Conservation (phyloP, 1,139 yeast species). For the Geotrichum cucujoidarum region DNA sequence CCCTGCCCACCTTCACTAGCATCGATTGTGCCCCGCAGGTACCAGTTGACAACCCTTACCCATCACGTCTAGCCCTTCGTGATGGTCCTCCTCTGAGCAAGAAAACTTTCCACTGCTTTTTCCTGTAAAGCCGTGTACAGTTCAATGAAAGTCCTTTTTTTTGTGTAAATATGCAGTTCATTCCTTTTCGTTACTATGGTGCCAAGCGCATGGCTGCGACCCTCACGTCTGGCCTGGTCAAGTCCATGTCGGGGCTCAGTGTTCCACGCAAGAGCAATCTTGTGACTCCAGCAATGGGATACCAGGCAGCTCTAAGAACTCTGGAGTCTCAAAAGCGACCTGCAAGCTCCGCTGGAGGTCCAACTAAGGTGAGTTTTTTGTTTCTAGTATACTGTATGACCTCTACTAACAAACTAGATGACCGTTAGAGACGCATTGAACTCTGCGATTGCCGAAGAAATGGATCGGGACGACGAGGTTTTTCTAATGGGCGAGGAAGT, state of each 20-base stretch:
- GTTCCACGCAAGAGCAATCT: slow-evolving; percentile 21
- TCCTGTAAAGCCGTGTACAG: not conserved
- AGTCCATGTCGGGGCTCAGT: slow-evolving; percentile 19
- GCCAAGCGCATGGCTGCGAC: slow-evolving; percentile 18
- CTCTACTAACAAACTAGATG: slow-evolving; percentile 35
- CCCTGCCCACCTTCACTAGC: too few species aligned
- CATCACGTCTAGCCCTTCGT: not conserved
- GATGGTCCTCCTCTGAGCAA: not conserved
- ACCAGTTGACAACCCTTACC: not conserved
- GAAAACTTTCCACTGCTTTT: not conserved
- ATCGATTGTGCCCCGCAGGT: too few species aligned
- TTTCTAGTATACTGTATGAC: not conserved
- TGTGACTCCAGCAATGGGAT: slow-evolving; percentile 22
- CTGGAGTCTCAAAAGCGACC: slow-evolving; percentile 25
- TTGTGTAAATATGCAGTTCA: slow-evolving; percentile 10
- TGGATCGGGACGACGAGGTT: slow-evolving; percentile 91
- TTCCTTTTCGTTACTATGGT: slow-evolving; percentile 11
- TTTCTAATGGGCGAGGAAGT: slow-evolving; percentile 98
- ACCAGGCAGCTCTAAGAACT: slow-evolving; percentile 32
- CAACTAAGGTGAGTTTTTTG: slow-evolving; percentile 30
- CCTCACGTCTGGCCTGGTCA: slow-evolving; percentile 6
- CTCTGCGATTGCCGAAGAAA: slow-evolving; percentile 92
- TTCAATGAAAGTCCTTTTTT: not conserved
- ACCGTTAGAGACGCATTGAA: slow-evolving; percentile 97
- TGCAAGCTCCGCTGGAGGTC: slow-evolving; percentile 32